Base-by-base conservation (phyloP, 2,329 filamentous ascomycete genomes). In the Aspergillus terreus region DNA sequence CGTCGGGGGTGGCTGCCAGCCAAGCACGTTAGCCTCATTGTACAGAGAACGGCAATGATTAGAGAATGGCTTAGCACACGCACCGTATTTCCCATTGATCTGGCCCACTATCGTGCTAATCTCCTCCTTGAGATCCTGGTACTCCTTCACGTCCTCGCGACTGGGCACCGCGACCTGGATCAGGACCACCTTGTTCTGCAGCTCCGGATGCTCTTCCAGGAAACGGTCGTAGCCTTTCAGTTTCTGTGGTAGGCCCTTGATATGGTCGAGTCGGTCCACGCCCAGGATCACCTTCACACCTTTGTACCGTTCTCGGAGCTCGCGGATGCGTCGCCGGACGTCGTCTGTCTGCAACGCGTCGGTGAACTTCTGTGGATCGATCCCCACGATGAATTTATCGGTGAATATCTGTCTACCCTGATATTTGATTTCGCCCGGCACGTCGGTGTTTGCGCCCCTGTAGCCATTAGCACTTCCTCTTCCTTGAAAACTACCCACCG, bases 161-260 rank as follows among this genome's bases (percentile, higher is more conserved):
- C 88, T 94, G 2, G 92, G 92, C 10, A 97, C 90, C 0, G 92
- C 92, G 15, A 97, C 90, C 70, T 96, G 92, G 1, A 96, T 90
- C 11, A 97, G 80, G 4, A 95, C 88, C 12, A 96, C 90, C 71
- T 95, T 94, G 60, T 91, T 90, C 54, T 94, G 89, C 87, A 91
- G 91, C 66, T 96, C 91, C 0, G 92, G 92, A 62, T 96, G 88
- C 63, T 95, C 89, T 0, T 89, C 92, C 43, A 97, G 76, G 75
- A 96, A 96, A 3, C 94, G 85, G 68, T 96, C 92, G 46, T 96
- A 85, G 1, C 92, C 92, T 64, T 95, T 90, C 5, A 97, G 78
- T 69, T 97, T 97, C 72, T 96, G 92, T 0, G 90, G 90, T 6
- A 97, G 88, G 51, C 92, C 92, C 74, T 97, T 96, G 82, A 96